These are phyloP conservation scores for Epichloe hybrida DNA, from an alignment of 2,329 filamentous ascomycete species.

Conservation along the genomic window DNA sequence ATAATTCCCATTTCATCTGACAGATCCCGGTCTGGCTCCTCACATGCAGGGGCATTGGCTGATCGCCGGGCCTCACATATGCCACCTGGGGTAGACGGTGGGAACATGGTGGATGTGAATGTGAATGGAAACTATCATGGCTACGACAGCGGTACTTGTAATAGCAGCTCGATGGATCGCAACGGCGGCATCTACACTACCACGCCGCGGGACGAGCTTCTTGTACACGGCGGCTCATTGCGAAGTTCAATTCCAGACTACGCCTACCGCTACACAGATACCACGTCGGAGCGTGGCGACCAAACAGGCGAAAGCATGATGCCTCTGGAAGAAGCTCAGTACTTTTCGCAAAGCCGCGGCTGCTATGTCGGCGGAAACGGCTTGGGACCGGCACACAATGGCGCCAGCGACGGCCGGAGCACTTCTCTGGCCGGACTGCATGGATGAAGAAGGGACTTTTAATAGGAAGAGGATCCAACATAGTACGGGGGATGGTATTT, in stretches of 20 bases:
- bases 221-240: slow-evolving; percentile 8
- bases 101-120: neutral
- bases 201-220: slow-evolving; percentile 5
- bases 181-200: slow-evolving; percentile 8
- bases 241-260: slow-evolving; percentile 12
- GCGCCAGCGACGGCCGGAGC: neutral
- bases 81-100: neutral
- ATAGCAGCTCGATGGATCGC: neutral
- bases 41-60: neutral
- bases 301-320: neutral
- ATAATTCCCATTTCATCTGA: neutral
- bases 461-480: neutral
- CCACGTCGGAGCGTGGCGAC: slow-evolving; percentile 1
- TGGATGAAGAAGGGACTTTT: neutral
- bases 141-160: neutral
- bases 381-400: neutral
- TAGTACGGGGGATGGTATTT: neutral
- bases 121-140: neutral
- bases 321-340: slow-evolving; percentile 2
- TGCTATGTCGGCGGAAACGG: neutral
- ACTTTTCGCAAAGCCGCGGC: neutral
- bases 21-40: neutral
- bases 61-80: neutral
- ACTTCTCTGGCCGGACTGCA: neutral
- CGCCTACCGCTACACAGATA: slow-evolving; percentile 19